Percentiles rank a stretch among this genome's conserved stretches.
These are phyloP conservation scores for Olyra latifolia DNA, from an alignment of 176 grass and related monocot species.

Conservation along the genomic window DNA sequence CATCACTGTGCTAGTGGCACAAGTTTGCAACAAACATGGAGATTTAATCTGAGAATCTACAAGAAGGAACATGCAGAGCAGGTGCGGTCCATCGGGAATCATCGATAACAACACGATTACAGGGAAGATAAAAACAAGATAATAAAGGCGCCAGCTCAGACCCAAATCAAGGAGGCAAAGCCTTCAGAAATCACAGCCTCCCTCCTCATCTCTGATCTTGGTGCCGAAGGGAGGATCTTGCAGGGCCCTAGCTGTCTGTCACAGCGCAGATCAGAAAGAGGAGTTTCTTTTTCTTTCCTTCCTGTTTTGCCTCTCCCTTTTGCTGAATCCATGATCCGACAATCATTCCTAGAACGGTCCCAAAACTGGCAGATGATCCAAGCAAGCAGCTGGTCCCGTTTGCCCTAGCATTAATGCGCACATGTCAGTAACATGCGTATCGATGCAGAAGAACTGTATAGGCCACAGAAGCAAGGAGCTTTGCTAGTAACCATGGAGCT, in stretches of 20 bases:
- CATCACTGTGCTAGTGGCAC: not conserved
- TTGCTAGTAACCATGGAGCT: not conserved
- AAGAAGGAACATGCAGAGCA: not conserved
- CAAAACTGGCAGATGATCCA: not conserved
- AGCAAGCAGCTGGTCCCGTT: not conserved
- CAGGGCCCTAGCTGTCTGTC: conserved; percentile 2
- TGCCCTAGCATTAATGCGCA: not conserved
- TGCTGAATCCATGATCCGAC: conserved; percentile 10
- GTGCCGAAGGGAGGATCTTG: not conserved
- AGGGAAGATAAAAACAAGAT: not conserved
- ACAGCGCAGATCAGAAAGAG: conserved; percentile 8
- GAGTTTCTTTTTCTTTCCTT: not conserved
- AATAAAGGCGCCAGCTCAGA: not conserved
- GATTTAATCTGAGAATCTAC: not conserved
- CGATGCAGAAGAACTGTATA: not conserved
- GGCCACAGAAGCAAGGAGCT: not conserved
- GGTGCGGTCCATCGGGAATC: not conserved
- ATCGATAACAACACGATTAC: not conserved
- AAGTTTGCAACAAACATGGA: not conserved
- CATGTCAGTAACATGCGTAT: not conserved
- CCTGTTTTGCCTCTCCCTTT: not conserved
- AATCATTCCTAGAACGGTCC: conserved; percentile 10
- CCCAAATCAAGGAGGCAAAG: not conserved
- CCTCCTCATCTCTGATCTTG: not conserved
- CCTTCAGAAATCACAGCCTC: not conserved